phyloP scores from a whole-genome alignment of 805 yeast genomes.

The Nakazawaea ishiwadae region DNA sequence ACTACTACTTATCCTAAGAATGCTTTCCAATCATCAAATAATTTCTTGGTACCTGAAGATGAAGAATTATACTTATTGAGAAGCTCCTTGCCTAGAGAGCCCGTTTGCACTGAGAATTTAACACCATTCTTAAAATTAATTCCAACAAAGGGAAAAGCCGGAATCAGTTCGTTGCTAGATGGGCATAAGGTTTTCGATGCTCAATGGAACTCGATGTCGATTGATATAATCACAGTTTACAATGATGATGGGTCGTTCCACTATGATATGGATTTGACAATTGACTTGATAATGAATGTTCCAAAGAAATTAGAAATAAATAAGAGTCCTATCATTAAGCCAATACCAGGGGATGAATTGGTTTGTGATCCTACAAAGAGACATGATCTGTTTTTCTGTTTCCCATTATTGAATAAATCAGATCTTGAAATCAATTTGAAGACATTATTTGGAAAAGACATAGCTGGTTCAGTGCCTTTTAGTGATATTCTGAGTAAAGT shows the following conservation, averaged over 20 bases:
- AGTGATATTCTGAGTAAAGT: conserved; percentile 39
- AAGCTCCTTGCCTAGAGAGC: conserved; percentile 91
- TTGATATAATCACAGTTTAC: conserved; percentile 67
- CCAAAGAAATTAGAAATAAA: conserved; percentile 61
- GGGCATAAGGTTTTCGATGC: conserved; percentile 91
- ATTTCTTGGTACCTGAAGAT: conserved; percentile 28
- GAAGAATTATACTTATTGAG: conserved; percentile 50
- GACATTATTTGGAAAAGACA: conserved; percentile 64
- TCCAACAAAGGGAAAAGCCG: conserved; percentile 90
- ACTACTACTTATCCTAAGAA: conserved; percentile 66
- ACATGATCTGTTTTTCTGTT: conserved; percentile 63
- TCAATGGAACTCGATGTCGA: conserved; percentile 90
- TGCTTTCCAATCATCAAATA: conserved; percentile 27
- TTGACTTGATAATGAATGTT: conserved; percentile 70
- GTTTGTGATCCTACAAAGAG: conserved; percentile 68
- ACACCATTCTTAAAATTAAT: conserved; percentile 88
- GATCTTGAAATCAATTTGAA: conserved; percentile 47
- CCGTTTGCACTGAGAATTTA: conserved; percentile 93
- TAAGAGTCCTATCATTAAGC: conserved; percentile 73
- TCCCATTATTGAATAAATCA: conserved; percentile 59
- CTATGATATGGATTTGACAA: conserved; percentile 55
- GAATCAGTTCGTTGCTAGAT: conserved; percentile 77
- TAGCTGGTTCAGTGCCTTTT: conserved; percentile 61
- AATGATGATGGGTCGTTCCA: conserved; percentile 20
- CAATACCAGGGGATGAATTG: conserved; percentile 63